Evolutionary conservation across 495 filamentous ascomycete species (phyloP).

Genomic region (Hapsidospora chrysogenum): DNA sequence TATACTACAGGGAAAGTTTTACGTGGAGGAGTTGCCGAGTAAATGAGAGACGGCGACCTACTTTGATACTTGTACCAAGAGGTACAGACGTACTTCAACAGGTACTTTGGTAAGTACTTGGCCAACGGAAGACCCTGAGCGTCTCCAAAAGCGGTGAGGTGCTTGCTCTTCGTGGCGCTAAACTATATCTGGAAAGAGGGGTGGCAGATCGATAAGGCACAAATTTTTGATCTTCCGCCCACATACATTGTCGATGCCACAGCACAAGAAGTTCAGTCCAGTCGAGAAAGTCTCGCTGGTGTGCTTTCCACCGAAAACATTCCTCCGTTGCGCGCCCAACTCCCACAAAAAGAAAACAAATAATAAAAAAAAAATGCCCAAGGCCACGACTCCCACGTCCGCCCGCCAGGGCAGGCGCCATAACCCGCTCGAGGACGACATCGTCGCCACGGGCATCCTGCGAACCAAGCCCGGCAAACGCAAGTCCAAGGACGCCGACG

Average conservation of each 20-base stretch:
- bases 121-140: not conserved
- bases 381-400: constrained; percentile 26
- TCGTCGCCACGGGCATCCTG: constrained; percentile 42
- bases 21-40: too few species aligned
- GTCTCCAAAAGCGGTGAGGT: not conserved
- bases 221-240: constrained; percentile 4
- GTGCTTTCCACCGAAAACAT: not conserved
- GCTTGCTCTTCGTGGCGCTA: not conserved
- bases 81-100: too few species aligned
- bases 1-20: too few species aligned
- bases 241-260: too few species aligned
- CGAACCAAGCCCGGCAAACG: constrained; percentile 36
- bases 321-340: not conserved
- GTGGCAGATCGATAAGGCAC: constrained; percentile 4
- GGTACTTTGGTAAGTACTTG: too few species aligned
- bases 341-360: not conserved
- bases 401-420: constrained; percentile 30
- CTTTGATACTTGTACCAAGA: too few species aligned
- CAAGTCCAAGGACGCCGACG: constrained; percentile 37
- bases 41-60: too few species aligned
- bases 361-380: constrained; percentile 25
- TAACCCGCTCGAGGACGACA: constrained; percentile 58
- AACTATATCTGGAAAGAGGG: constrained; percentile 1
- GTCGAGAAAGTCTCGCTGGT: too few species aligned
- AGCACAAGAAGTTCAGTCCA: too few species aligned